Evolutionary conservation across 805 yeast species (phyloP).

Genomic region (Candida ponderosae): DNA sequence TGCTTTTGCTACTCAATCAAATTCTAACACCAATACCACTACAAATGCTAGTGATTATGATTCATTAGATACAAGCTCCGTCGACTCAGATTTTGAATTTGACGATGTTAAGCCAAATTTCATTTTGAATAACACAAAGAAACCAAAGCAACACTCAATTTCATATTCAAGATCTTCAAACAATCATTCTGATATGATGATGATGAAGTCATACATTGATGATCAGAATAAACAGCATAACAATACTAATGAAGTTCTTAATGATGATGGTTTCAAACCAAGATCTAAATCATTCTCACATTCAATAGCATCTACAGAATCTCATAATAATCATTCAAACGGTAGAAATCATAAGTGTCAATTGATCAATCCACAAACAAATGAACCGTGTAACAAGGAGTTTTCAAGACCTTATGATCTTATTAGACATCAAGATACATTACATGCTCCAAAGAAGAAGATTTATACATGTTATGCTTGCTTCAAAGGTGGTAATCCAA

Average conservation of each 20-base stretch:
- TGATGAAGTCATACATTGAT: no score
- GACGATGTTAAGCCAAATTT: not conserved
- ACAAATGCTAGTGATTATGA: not conserved
- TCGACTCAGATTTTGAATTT: not conserved
- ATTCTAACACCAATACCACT: not conserved
- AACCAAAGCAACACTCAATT: not conserved
- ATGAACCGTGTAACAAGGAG: constrained; percentile 61
- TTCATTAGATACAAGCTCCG: not conserved
- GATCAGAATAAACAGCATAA: no score
- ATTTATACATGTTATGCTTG: constrained; percentile 83
- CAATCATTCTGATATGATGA: no score
- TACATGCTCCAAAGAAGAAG: constrained; percentile 83
- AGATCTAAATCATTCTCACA: not conserved
- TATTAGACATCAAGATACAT: constrained; percentile 92
- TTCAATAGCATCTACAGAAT: not conserved
- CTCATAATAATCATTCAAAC: not conserved
- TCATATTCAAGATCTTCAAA: no score
- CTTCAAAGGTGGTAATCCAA: constrained; percentile 36
- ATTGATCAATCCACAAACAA: constrained; percentile 52
- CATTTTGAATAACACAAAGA: no score
- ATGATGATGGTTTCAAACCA: constrained; percentile 1
- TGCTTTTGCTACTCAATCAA: not conserved
- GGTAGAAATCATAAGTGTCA: constrained; percentile 38
- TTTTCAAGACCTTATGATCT: constrained; percentile 94
- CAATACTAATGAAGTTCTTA: constrained; percentile 1